Conservation (phyloP, 306 rosid genomes). For the Styphnolobium japonicum region DNA sequence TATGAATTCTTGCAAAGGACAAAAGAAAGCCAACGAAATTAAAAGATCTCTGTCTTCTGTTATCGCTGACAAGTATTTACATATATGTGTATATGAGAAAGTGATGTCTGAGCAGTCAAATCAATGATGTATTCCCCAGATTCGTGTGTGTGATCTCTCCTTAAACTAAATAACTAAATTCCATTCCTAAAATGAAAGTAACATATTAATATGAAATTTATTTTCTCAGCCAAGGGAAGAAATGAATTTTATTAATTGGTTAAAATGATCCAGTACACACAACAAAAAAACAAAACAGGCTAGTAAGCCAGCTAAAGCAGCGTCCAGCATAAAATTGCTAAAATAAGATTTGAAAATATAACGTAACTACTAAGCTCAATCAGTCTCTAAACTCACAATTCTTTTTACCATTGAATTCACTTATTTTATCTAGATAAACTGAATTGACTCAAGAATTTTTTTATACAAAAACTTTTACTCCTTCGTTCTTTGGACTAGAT, state of each 20-base stretch:
- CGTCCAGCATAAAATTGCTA: no score
- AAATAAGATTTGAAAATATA: no score
- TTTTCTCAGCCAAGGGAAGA: neutral
- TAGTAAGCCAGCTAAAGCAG: no score
- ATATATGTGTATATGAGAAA: slow-evolving; percentile 32
- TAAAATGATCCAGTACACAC: neutral
- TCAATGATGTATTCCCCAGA: slow-evolving; percentile 26
- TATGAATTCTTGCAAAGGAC: slow-evolving; percentile 2
- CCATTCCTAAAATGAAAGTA: neutral
- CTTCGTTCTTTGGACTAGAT: no score
- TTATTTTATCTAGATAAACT: no score
- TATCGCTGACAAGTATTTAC: slow-evolving; percentile 51
- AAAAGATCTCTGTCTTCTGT: slow-evolving; percentile 46
- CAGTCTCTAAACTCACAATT: no score
- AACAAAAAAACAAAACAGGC: neutral
- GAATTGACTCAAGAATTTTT: no score
- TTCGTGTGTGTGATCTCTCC: neutral
- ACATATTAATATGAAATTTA: neutral
- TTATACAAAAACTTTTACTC: no score
- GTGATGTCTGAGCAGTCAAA: slow-evolving; percentile 62
- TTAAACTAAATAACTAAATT: neutral
- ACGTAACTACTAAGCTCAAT: no score
- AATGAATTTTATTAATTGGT: neutral
- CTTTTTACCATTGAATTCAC: no score
- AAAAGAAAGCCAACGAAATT: slow-evolving; percentile 31